phyloP scores from a whole-genome alignment of 2,329 filamentous ascomycete genomes.

The Teratosphaeria destructans region DNA sequence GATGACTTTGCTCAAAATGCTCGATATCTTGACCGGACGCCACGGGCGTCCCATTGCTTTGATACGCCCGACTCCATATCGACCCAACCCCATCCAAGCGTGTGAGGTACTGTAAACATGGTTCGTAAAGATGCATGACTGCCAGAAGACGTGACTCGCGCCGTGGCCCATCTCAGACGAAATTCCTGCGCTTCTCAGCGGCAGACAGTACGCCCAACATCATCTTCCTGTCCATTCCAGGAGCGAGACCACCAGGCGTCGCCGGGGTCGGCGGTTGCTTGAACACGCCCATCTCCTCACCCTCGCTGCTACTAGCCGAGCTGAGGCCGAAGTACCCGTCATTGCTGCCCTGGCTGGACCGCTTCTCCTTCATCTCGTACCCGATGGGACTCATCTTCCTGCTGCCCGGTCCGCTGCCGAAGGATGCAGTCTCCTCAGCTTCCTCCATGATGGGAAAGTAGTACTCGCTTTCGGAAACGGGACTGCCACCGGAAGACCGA shows the following conservation, averaged over 20 bases:
- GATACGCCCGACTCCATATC: background rate
- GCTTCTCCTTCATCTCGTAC: constrained; percentile 28
- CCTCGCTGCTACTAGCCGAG: constrained; percentile 63
- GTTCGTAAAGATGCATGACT: background rate
- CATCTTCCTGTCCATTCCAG: constrained; percentile 61
- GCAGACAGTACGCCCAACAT: constrained; percentile 79
- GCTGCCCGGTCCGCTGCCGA: constrained; percentile 27
- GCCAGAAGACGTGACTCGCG: background rate
- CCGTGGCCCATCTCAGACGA: constrained; percentile 37
- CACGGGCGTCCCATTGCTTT: background rate
- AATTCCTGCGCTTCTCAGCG: constrained; percentile 79
- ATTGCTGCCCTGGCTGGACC: constrained; percentile 23
- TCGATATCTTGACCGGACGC: background rate
- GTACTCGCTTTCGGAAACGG: constrained; percentile 70
- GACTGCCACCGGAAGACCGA: constrained; percentile 55
- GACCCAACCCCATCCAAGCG: background rate
- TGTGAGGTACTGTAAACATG: background rate
- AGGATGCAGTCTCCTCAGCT: constrained; percentile 55
- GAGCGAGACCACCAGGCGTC: constrained; percentile 76
- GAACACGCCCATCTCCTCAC: constrained; percentile 21
- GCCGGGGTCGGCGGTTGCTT: constrained; percentile 27
- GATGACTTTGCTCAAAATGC: background rate
- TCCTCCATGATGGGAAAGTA: constrained; percentile 59
- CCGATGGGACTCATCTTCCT: constrained; percentile 30
- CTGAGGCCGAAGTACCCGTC: constrained; percentile 40